Percentiles rank a stretch among this genome's conserved stretches.
Conservation (phyloP, 371 early-diverging fungal species). For the Batkoa obscura region DNA sequence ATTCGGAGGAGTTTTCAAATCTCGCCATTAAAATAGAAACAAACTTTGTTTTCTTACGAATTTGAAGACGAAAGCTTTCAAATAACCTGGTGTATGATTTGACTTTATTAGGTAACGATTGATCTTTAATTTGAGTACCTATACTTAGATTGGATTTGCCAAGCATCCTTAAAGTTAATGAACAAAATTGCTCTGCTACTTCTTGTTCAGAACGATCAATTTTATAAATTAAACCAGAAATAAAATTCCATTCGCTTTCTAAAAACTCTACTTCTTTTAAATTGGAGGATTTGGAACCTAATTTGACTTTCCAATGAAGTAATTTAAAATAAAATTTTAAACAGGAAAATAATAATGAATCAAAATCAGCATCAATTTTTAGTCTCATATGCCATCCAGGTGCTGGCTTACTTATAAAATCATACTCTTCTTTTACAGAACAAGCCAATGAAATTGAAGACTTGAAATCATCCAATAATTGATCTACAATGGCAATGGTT, state of each 20-base stretch:
- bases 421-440: conserved; percentile 43
- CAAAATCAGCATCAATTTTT: conserved; percentile 41
- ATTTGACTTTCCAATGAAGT: conserved; percentile 45
- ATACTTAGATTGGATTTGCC: conserved; percentile 25
- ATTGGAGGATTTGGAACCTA: conserved; percentile 18
- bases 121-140: conserved; percentile 20
- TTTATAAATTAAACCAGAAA: conserved; percentile 40
- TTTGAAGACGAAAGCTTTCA: conserved; percentile 40
- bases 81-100: conserved; percentile 34
- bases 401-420: conserved; percentile 34
- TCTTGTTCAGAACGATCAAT: conserved; percentile 55
- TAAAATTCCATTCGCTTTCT: conserved; percentile 62
- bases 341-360: conserved; percentile 41
- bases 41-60: conserved; percentile 20
- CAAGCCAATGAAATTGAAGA: conserved; percentile 50
- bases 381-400: conserved; percentile 48
- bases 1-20: conserved; percentile 10
- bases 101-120: conserved; percentile 24
- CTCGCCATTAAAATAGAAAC: conserved; percentile 5
- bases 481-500: conserved; percentile 49
- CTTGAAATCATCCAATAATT: conserved; percentile 62
- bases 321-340: conserved; percentile 63
- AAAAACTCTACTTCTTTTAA: conserved; percentile 57
- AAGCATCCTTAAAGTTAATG: conserved; percentile 18
- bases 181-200: conserved; percentile 59